Percentiles rank a stretch among this genome's conserved stretches.
Conservation (phyloP, 2,329 filamentous ascomycete genomes). For the Bipolaris gigantea region DNA sequence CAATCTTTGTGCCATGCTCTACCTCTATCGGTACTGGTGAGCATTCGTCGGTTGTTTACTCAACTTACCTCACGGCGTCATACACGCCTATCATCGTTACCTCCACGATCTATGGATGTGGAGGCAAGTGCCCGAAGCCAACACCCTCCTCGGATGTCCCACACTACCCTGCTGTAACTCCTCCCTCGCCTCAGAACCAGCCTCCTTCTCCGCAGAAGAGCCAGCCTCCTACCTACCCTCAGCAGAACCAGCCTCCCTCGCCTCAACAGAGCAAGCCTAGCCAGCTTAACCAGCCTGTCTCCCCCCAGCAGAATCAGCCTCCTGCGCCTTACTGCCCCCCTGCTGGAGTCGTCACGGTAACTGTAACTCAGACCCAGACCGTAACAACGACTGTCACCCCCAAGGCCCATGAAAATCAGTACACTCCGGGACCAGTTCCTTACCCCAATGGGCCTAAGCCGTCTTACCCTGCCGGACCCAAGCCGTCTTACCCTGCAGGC, state of each 20-base stretch:
- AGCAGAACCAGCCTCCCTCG: not conserved
- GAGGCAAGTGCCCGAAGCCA: conserved; percentile 19
- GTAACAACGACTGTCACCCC: conserved; percentile 35
- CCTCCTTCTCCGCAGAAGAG: conserved; percentile 1
- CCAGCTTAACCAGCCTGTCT: not conserved
- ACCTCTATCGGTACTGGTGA: conserved; percentile 40
- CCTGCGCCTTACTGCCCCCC: conserved; percentile 26
- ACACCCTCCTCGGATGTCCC: not conserved
- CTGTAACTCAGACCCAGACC: conserved; percentile 27
- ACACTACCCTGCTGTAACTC: conserved; percentile 2
- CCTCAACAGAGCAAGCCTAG: not conserved
- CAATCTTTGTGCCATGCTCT: conserved; percentile 44
- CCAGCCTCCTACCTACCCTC: not conserved
- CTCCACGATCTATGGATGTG: conserved; percentile 30
- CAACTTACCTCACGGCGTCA: conserved; percentile 45
- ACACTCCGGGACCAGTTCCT: conserved; percentile 11
- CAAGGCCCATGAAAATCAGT: conserved; percentile 13
- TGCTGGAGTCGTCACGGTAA: conserved; percentile 30
- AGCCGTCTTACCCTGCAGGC: conserved; percentile 13
- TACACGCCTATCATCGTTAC: conserved; percentile 36
- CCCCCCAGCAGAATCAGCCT: not conserved
- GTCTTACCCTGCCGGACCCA: conserved; percentile 10
- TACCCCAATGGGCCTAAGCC: conserved; percentile 12
- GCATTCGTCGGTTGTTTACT: conserved; percentile 35
- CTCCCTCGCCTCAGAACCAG: not conserved